A percentile compares a stretch with the other conserved stretches of the same genome.
These are phyloP conservation scores for Vanderwaltozyma verrucispora DNA, from an alignment of 805 yeast species.

Conservation along the genomic window DNA sequence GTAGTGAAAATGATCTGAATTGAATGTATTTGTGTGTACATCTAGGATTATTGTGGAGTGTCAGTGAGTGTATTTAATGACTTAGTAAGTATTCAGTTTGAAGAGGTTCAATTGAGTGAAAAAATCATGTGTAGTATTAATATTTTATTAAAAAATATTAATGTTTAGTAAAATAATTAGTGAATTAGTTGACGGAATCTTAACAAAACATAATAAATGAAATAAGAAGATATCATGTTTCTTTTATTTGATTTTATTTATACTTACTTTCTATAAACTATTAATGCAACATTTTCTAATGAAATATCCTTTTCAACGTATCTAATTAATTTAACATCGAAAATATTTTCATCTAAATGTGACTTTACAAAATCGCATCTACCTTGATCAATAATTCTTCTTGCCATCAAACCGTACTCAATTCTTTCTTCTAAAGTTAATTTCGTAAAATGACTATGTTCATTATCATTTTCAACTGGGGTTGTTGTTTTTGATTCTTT, in stretches of 20 bases:
- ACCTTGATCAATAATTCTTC: constrained; percentile 68
- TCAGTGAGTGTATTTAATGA: too few species aligned
- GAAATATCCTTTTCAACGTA: constrained; percentile 53
- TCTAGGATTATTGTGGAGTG: too few species aligned
- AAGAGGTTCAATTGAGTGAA: too few species aligned
- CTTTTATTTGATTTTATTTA: not conserved
- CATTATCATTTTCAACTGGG: constrained; percentile 5
- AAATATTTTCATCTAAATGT: constrained; percentile 35
- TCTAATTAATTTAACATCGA: constrained; percentile 39
- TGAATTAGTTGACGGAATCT: too few species aligned
- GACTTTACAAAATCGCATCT: constrained; percentile 32
- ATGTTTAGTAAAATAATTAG: too few species aligned
- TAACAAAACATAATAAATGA: too few species aligned
- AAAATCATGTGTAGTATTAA: too few species aligned
- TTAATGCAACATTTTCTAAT: constrained; percentile 58
- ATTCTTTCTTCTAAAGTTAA: constrained; percentile 41
- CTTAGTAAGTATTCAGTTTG: too few species aligned
- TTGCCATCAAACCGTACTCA: constrained; percentile 51
- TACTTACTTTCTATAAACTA: constrained; percentile 13
- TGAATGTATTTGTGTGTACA: too few species aligned
- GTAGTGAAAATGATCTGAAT: too few species aligned
- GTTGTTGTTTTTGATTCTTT: constrained; percentile 12
- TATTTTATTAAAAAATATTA: too few species aligned
- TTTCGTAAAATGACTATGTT: constrained; percentile 34
- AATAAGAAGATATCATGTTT: not conserved